Evolutionary conservation across 352 stramenopile species (phyloP).

Genomic region (Pythium rishiriense): DNA sequence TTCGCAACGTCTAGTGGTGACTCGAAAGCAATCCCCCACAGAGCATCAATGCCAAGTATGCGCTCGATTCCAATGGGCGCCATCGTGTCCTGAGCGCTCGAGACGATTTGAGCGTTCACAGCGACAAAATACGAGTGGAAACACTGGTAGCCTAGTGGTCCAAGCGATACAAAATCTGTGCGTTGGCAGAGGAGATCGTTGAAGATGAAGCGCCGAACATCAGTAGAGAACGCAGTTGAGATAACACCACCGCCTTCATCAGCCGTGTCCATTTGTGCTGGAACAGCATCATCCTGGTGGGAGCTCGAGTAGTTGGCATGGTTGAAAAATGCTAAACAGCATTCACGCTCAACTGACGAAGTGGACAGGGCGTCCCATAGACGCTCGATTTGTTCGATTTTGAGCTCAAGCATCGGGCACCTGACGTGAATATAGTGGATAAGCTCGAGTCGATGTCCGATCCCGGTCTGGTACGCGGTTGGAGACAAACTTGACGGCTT

Average conservation of each 20-base stretch:
- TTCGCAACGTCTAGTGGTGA: slow-evolving; percentile 74
- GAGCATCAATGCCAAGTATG: slow-evolving; percentile 73
- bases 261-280: slow-evolving; percentile 17
- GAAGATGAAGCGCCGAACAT: slow-evolving; percentile 84
- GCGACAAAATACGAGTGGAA: slow-evolving; percentile 88
- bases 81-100: background rate
- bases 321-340: slow-evolving; percentile 85
- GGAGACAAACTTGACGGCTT: slow-evolving; percentile 33
- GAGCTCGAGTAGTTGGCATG: slow-evolving; percentile 49
- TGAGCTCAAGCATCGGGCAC: slow-evolving; percentile 74
- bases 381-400: slow-evolving; percentile 68
- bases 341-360: slow-evolving; percentile 71
- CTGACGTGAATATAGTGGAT: slow-evolving; percentile 88
- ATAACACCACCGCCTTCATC: slow-evolving; percentile 38
- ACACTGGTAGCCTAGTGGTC: slow-evolving; percentile 80
- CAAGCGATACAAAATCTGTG: slow-evolving; percentile 73
- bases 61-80: slow-evolving; percentile 1
- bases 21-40: slow-evolving; percentile 85
- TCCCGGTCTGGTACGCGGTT: slow-evolving; percentile 60
- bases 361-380: slow-evolving; percentile 80
- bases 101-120: slow-evolving; percentile 45
- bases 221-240: slow-evolving; percentile 70
- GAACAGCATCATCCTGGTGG: background rate
- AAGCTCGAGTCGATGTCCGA: slow-evolving; percentile 82
- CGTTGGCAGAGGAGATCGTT: slow-evolving; percentile 79